Evolutionary conservation across 2,329 filamentous ascomycete genomes (phyloP).

Genomic region (Didymella arachidicola): DNA sequence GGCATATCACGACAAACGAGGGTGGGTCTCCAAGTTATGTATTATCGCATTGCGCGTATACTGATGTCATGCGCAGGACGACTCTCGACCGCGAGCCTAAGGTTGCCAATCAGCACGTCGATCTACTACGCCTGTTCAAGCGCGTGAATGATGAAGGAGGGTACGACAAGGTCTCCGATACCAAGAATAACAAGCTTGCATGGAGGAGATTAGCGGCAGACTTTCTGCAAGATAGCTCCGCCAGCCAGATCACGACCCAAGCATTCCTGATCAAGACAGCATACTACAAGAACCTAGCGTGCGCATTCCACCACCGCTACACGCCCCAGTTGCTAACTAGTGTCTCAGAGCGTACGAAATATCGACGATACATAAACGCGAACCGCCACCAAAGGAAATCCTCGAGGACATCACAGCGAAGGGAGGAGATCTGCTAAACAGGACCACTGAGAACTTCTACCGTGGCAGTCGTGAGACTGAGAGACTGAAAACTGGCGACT

Average conservation of each 20-base stretch:
- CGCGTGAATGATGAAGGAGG: constrained; percentile 79
- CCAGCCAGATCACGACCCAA: constrained; percentile 75
- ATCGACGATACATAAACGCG: constrained; percentile 75
- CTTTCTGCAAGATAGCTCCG: constrained; percentile 73
- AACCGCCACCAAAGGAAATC: constrained; percentile 87
- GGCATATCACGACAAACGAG: constrained; percentile 79
- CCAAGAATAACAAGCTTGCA: constrained; percentile 78
- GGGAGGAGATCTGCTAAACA: constrained; percentile 77
- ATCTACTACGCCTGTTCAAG: constrained; percentile 80
- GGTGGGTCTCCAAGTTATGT: constrained; percentile 55
- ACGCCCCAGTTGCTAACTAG: constrained; percentile 22
- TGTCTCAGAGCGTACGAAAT: constrained; percentile 76
- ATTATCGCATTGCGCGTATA: constrained; percentile 31
- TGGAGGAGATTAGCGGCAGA: constrained; percentile 83
- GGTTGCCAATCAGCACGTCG: constrained; percentile 77
- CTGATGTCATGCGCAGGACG: constrained; percentile 59
- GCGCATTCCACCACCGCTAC: constrained; percentile 32
- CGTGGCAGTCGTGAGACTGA: constrained; percentile 58
- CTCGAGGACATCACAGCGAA: constrained; percentile 82
- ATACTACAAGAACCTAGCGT: constrained; percentile 87
- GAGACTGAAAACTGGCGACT: constrained; percentile 59
- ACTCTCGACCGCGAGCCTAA: constrained; percentile 81
- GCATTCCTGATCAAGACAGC: constrained; percentile 86
- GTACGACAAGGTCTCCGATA: constrained; percentile 77
- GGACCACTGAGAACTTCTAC: constrained; percentile 79